Percentiles rank a stretch among this genome's conserved stretches.
These are phyloP conservation scores for Metschnikowia bowlesiae DNA, from an alignment of 805 yeast genomes.

Conservation along the genomic window DNA sequence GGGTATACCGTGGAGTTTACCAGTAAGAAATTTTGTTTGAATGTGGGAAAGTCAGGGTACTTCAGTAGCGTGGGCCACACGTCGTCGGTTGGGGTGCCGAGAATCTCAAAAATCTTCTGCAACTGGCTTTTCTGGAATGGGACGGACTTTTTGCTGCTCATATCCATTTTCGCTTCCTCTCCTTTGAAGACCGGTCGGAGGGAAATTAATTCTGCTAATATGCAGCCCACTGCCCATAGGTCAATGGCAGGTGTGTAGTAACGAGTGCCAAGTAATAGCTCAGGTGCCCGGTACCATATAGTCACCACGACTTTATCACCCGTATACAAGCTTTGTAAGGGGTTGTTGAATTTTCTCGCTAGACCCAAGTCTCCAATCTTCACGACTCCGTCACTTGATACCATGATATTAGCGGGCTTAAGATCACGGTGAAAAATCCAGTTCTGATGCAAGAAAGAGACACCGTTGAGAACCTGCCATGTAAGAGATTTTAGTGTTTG, in stretches of 20 bases:
- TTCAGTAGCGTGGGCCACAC: constrained; percentile 74
- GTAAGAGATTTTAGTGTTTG: constrained; percentile 75
- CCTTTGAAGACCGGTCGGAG: constrained; percentile 94
- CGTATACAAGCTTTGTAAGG: constrained; percentile 77
- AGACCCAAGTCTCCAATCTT: constrained; percentile 94
- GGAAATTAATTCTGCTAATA: constrained; percentile 84
- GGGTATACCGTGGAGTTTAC: constrained; percentile 51
- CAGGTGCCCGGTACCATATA: constrained; percentile 96
- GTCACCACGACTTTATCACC: constrained; percentile 97
- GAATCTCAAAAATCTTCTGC: constrained; percentile 83
- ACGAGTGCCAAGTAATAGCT: constrained; percentile 80
- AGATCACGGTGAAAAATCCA: constrained; percentile 96
- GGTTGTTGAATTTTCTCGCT: constrained; percentile 83
- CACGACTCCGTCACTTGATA: constrained; percentile 80
- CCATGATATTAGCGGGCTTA: constrained; percentile 98
- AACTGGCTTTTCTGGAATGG: constrained; percentile 94
- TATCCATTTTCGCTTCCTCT: constrained; percentile 92
- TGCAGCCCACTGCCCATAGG: constrained; percentile 95
- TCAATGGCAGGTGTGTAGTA: constrained; percentile 93
- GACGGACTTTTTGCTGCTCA: constrained; percentile 72
- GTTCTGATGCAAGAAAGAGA: constrained; percentile 85
- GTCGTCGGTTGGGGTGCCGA: constrained; percentile 81
- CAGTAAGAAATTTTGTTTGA: constrained; percentile 43
- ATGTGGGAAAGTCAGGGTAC: constrained; percentile 72
- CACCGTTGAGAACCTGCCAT: constrained; percentile 92